These are phyloP conservation scores for Kregervanrija delftensis DNA, from an alignment of 805 yeast species.

Conservation along the genomic window DNA sequence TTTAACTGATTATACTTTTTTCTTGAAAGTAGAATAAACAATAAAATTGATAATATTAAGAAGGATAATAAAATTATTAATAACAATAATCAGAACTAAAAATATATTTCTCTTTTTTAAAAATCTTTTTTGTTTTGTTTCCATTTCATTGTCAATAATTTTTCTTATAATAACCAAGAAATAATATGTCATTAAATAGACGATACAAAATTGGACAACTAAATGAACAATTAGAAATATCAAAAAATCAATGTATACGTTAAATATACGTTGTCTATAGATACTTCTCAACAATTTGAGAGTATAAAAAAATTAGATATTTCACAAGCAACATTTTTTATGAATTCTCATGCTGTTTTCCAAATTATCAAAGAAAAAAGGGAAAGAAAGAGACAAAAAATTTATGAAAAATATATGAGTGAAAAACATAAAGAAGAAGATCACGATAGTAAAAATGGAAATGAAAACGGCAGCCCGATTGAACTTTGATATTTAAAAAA, in stretches of 20 bases:
- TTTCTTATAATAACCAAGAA: not conserved
- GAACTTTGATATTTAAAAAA: too few relatives aligned
- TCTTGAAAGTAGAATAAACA: too few relatives aligned
- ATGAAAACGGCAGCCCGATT: too few relatives aligned
- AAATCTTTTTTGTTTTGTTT: too few relatives aligned
- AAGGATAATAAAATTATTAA: too few relatives aligned
- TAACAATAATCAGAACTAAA: too few relatives aligned
- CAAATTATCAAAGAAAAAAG: slow-evolving; percentile 22
- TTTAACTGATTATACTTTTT: too few relatives aligned
- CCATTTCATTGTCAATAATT: not conserved
- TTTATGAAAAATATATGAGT: not conserved
- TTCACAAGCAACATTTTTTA: slow-evolving; percentile 23
- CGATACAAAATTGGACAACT: slow-evolving; percentile 6
- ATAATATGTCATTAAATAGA: slow-evolving; percentile 1
- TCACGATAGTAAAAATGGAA: not conserved
- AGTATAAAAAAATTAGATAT: slow-evolving; percentile 20
- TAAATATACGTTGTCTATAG: slow-evolving; percentile 16
- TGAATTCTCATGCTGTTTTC: slow-evolving; percentile 26
- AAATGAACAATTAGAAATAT: slow-evolving; percentile 13
- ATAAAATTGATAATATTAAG: too few relatives aligned
- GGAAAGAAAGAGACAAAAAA: slow-evolving; percentile 13
- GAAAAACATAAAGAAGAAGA: not conserved
- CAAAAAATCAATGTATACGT: slow-evolving; percentile 17
- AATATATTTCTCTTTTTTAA: too few relatives aligned
- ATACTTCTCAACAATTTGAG: slow-evolving; percentile 21